A percentile compares a stretch with the other conserved stretches of the same genome.
Evolutionary conservation across 1,139 yeast genomes (phyloP).

Genomic region (Yamadazyma spencermartinsiae): DNA sequence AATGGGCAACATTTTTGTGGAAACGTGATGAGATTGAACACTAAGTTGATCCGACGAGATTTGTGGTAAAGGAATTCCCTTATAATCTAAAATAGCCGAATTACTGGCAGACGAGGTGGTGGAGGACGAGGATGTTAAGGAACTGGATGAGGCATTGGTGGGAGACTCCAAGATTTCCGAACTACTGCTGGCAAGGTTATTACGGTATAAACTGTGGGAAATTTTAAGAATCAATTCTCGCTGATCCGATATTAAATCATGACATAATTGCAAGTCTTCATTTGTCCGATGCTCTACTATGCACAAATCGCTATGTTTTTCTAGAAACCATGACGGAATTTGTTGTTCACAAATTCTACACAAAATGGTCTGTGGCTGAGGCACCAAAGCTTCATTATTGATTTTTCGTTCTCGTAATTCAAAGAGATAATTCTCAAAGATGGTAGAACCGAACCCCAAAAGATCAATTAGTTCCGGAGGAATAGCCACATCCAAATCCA

Average conservation of each 20-base stretch:
- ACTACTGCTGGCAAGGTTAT: conserved; percentile 4
- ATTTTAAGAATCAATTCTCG: conserved; percentile 50
- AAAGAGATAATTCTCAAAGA: conserved; percentile 73
- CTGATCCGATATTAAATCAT: conserved; percentile 79
- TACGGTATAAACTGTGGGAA: conserved; percentile 38
- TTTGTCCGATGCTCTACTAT: conserved; percentile 80
- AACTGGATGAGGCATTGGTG: conserved; percentile 6
- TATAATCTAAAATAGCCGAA: conserved; percentile 47
- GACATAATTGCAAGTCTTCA: conserved; percentile 74
- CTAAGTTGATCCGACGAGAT: conserved; percentile 18
- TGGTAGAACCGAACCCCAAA: conserved; percentile 86
- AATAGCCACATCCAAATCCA: conserved; percentile 61
- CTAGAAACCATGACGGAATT: conserved; percentile 97
- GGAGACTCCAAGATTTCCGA: conserved; percentile 12
- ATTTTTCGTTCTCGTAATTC: conserved; percentile 61
- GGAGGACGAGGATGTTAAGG: conserved; percentile 15
- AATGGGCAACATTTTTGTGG: conserved; percentile 28
- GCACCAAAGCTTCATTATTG: conserved; percentile 63
- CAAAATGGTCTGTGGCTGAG: conserved; percentile 74
- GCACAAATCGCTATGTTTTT: conserved; percentile 86
- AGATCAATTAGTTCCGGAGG: conserved; percentile 68
- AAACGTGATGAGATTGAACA: conserved; percentile 26
- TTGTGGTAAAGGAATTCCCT: conserved; percentile 56
- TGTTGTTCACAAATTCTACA: conserved; percentile 91
- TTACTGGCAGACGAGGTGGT: conserved; percentile 15